These are phyloP conservation scores for Aspergillus japonicus DNA, from an alignment of 2,329 filamentous ascomycete species.

Conservation along the genomic window DNA sequence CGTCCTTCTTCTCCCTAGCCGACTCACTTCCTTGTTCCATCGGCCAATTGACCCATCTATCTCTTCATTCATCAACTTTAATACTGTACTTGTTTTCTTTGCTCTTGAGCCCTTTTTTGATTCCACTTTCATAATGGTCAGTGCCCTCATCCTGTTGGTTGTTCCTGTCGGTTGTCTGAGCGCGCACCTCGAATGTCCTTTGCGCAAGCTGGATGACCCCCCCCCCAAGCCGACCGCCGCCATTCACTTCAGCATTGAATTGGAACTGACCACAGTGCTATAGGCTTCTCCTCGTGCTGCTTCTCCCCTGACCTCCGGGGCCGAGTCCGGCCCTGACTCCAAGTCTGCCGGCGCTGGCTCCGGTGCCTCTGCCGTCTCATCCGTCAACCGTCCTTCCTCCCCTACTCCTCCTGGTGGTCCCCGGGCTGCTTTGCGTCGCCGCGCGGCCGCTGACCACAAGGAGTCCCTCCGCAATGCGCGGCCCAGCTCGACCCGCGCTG, in stretches of 20 bases:
- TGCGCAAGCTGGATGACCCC: not conserved
- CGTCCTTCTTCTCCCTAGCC: slow-evolving; percentile 6
- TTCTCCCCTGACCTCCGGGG: slow-evolving; percentile 46
- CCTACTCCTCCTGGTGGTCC: slow-evolving; percentile 89
- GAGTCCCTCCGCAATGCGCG: slow-evolving; percentile 94
- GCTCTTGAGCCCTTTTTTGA: slow-evolving; percentile 20
- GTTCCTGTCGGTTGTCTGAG: slow-evolving; percentile 11
- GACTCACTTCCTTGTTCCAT: slow-evolving; percentile 13
- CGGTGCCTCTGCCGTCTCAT: slow-evolving; percentile 61
- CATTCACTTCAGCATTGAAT: slow-evolving; percentile 6
- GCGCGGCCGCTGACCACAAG: slow-evolving; percentile 94
- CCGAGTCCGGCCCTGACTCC: slow-evolving; percentile 47
- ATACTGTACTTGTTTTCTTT: slow-evolving; percentile 23
- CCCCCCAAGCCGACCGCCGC: not conserved
- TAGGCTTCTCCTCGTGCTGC: slow-evolving; percentile 43
- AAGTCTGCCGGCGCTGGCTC: slow-evolving; percentile 43
- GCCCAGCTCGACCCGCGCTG: slow-evolving; percentile 86
- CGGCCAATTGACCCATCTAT: slow-evolving; percentile 11
- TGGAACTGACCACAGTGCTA: slow-evolving; percentile 5
- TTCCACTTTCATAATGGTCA: slow-evolving; percentile 28
- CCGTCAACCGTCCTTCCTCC: slow-evolving; percentile 75
- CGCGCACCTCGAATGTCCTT: not conserved
- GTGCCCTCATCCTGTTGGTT: slow-evolving; percentile 14
- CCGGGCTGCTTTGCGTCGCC: slow-evolving; percentile 90
- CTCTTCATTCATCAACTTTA: slow-evolving; percentile 13